Base-by-base conservation (phyloP, 495 filamentous ascomycete species). In the Evansstolkia leycettana region DNA sequence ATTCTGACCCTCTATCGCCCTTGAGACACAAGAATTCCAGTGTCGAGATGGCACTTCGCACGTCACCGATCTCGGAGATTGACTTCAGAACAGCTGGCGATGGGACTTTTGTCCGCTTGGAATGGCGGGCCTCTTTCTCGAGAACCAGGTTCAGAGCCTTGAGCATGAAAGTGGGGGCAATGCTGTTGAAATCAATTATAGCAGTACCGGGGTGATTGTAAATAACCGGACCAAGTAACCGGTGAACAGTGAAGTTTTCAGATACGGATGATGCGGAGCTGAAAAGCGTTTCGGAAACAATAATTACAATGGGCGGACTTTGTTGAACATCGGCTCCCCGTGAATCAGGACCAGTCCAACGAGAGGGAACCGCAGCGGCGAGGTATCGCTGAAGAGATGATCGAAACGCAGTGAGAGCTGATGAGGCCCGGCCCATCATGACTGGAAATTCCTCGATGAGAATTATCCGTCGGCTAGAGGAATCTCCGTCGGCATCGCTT, bases 381-480 rank as follows among this genome's bases (percentile, higher is more conserved):
- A 95, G 59, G 50, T 80, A 90, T 37, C 78, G 72, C 24, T 82
- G 60, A 16, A 99, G 65, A 10, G 82, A 70, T 28, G 73, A 66
- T 36, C 84, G 72, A 54, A 99, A 96, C 0, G 82, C 67, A 34
- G 71, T 64, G 26, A 95, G 52, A 36, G 70, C 67, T 11, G 70
- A 68, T 8, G 81, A 82, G 0, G 72, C 77, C 28, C 74, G 70
- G 15, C 72, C 70, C 39, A 87, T 78, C 0, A 82, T 80, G 44
- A 82, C 86, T 1, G 92, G 92, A 51, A 94, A 95, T 51, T 99
- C 92, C 64, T 99, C 92, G 33, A 99, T 69, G 7, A 96, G 55
- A 28, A 95, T 80, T 20, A 94, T 52, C 34, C 73, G 73, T 42
- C 41, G 47, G 12, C 29, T 41, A 52, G 62, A 36, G 40, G 55